phyloP scores from a whole-genome alignment of 345 rosid genomes.

The Melaleuca alternifolia region DNA sequence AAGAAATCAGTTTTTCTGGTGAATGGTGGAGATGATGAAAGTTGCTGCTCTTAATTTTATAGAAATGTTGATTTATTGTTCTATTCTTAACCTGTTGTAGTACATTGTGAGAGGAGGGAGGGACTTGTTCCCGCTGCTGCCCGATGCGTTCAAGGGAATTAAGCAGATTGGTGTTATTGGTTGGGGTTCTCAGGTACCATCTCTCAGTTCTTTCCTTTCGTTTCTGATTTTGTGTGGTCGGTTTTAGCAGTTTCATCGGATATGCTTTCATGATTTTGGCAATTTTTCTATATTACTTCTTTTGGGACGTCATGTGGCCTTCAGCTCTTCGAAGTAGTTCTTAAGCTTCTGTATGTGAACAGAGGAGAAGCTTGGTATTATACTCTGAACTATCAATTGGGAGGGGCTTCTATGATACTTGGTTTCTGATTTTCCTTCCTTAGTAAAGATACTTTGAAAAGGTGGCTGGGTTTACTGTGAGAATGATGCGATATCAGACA shows the following conservation, averaged over 20 bases:
- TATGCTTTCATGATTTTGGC: not conserved
- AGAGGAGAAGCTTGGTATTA: not conserved
- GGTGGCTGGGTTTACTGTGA: not conserved
- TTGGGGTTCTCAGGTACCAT: slow-evolving; percentile 83
- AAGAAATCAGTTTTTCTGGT: not conserved
- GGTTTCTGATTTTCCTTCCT: not conserved
- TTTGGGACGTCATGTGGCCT: not conserved
- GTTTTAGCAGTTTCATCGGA: not conserved
- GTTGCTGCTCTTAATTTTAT: not conserved
- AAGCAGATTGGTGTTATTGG: slow-evolving; percentile 93
- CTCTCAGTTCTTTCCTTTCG: not conserved
- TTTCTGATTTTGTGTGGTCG: not conserved
- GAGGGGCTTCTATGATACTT: not conserved
- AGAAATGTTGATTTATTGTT: not conserved
- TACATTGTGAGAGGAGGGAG: slow-evolving; percentile 97
- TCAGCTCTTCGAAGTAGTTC: not conserved
- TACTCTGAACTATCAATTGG: not conserved
- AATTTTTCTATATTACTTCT: not conserved
- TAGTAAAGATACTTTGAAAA: not conserved
- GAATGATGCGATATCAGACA: not conserved
- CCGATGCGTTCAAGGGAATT: slow-evolving; percentile 78
- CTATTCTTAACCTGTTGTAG: slow-evolving; percentile 14
- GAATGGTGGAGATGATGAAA: not conserved
- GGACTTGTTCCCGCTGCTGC: slow-evolving; percentile 70
- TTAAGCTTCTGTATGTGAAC: not conserved